Evolutionary conservation across 2,329 filamentous ascomycete genomes (phyloP).

Genomic region (Paraphoma chrysanthemicola): DNA sequence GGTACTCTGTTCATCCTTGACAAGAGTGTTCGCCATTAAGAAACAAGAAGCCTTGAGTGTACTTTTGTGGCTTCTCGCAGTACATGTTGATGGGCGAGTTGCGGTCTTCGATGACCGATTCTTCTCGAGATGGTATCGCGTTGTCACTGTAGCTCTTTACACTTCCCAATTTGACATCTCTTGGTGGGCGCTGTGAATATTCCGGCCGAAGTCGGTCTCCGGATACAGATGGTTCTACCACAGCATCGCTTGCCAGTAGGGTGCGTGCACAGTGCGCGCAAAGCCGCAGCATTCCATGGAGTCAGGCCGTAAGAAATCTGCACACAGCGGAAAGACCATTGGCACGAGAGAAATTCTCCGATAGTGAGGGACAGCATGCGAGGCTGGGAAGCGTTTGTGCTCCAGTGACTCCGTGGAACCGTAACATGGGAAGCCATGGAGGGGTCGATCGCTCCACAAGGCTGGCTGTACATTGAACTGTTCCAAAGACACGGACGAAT

Average conservation of each 20-base stretch:
- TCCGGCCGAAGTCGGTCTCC: constrained; percentile 34
- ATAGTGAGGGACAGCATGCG: constrained; percentile 15
- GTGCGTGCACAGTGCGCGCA: not conserved
- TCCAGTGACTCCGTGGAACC: constrained; percentile 16
- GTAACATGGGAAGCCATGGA: constrained; percentile 10
- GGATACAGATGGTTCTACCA: constrained; percentile 13
- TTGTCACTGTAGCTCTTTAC: not conserved
- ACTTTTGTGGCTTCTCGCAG: too few species aligned
- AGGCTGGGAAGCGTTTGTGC: constrained; percentile 15
- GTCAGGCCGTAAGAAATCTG: not conserved
- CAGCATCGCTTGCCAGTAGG: constrained; percentile 5
- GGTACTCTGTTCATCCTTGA: not conserved
- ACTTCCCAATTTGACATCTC: constrained; percentile 26
- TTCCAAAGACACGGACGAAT: constrained; percentile 7
- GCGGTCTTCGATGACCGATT: too few species aligned
- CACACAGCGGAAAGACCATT: constrained; percentile 1
- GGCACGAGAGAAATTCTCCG: constrained; percentile 9
- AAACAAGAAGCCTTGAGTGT: too few species aligned
- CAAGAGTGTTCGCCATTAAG: not conserved
- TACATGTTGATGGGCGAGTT: too few species aligned
- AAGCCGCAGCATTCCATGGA: not conserved
- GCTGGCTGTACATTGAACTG: constrained; percentile 7
- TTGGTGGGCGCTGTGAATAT: constrained; percentile 18
- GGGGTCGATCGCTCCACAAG: constrained; percentile 13
- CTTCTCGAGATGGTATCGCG: too few species aligned